Conservation (phyloP, 2,329 filamentous ascomycete species). For the Pseudocercospora pini-densiflorae region DNA sequence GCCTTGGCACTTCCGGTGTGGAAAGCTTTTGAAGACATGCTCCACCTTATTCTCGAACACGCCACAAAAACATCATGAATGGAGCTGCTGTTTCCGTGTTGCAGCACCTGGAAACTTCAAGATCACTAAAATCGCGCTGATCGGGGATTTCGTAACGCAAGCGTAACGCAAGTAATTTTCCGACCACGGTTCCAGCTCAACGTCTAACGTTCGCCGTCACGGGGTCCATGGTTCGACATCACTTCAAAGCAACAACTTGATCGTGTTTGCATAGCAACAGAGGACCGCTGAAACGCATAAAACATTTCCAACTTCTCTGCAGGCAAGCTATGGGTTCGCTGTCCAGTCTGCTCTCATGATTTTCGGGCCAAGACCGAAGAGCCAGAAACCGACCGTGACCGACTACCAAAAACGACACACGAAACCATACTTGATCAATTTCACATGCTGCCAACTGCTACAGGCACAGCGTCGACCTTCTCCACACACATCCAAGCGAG, state of each 20-base stretch:
- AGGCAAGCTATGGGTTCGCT: background rate
- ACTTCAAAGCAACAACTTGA: background rate
- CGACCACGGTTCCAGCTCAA: background rate
- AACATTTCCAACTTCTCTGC: background rate
- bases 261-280: background rate
- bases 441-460: background rate
- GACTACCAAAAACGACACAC: background rate
- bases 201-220: slow-evolving; percentile 6
- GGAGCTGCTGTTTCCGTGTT: background rate
- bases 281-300: background rate
- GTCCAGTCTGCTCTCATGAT: background rate
- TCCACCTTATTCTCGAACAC: background rate
- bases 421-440: background rate
- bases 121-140: background rate
- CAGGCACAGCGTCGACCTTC: background rate
- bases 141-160: background rate
- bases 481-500: background rate
- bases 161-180: slow-evolving; percentile 2
- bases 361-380: background rate
- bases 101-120: background rate
- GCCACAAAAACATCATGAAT: background rate
- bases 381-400: background rate
- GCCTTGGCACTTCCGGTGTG: too few relatives aligned
- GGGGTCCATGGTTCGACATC: background rate
- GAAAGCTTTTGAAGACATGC: background rate